phyloP scores from a whole-genome alignment of 1,139 yeast species.

The Pichia norvegensis region DNA sequence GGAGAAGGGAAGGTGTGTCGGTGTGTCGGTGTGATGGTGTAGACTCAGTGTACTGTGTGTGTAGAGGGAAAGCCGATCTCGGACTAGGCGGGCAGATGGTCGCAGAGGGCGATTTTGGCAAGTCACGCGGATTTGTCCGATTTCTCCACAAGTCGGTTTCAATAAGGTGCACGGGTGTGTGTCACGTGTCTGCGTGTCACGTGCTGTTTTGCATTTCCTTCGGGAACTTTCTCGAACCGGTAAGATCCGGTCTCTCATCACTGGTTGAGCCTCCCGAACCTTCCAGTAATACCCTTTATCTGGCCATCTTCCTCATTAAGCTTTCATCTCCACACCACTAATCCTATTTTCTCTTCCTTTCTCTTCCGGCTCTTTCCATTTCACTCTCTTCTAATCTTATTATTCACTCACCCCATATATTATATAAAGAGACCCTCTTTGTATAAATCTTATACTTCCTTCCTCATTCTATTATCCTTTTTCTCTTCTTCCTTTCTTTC shows the following conservation, averaged over 20 bases:
- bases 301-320: neutral
- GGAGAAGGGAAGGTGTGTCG: neutral
- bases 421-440: neutral
- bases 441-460: too few relatives aligned
- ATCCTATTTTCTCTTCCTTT: neutral
- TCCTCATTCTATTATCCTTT: too few relatives aligned
- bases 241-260: neutral
- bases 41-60: too few relatives aligned
- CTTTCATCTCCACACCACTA: neutral
- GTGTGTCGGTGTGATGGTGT: too few relatives aligned
- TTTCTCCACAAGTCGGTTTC: too few relatives aligned
- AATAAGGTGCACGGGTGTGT: too few relatives aligned
- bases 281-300: neutral
- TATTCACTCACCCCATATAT: too few relatives aligned
- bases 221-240: neutral
- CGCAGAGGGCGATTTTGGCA: too few relatives aligned
- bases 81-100: neutral
- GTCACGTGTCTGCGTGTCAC: too few relatives aligned
- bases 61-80: neutral
- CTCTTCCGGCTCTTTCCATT: neutral
- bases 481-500: neutral
- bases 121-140: too few relatives aligned
- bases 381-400: too few relatives aligned
- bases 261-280: neutral
- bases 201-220: too few relatives aligned